These are phyloP conservation scores for Puccinia polysora DNA, from an alignment of 1,284 basidiomycete species.

Conservation along the genomic window DNA sequence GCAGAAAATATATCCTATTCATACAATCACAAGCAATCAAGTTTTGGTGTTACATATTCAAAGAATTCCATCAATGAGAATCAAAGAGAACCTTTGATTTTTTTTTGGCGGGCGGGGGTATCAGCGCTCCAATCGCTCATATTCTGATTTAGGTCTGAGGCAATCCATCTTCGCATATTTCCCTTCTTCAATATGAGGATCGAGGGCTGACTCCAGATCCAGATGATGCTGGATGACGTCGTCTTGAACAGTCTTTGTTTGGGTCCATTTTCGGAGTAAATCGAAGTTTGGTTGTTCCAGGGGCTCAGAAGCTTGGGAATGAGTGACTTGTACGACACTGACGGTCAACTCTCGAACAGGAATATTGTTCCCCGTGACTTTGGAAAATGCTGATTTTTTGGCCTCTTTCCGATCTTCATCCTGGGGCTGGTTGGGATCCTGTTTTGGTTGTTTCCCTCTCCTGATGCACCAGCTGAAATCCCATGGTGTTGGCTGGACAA, in stretches of 20 bases:
- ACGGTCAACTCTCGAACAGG: slow-evolving; percentile 34
- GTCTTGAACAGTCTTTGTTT: slow-evolving; percentile 18
- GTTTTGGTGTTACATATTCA: no score
- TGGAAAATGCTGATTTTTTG: background rate
- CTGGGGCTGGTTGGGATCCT: background rate
- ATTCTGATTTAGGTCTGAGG: slow-evolving; percentile 9
- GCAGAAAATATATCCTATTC: no score
- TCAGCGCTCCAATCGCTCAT: slow-evolving; percentile 20
- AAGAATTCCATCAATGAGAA: no score
- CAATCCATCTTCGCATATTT: slow-evolving; percentile 21
- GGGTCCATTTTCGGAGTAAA: slow-evolving; percentile 27
- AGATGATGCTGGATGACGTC: slow-evolving; percentile 31
- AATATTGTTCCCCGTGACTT: background rate
- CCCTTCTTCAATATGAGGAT: slow-evolving; percentile 20
- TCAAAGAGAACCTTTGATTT: no score
- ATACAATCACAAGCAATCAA: no score
- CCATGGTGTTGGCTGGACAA: slow-evolving; percentile 29
- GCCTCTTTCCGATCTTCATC: background rate
- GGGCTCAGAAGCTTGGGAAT: slow-evolving; percentile 37
- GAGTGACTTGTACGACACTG: slow-evolving; percentile 33
- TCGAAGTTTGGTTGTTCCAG: slow-evolving; percentile 41
- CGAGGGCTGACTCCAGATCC: slow-evolving; percentile 22
- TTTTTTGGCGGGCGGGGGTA: no score
- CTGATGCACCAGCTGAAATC: slow-evolving; percentile 10
- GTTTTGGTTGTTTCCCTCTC: background rate